phyloP scores from a whole-genome alignment of 1,284 basidiomycete species.

The Trametes versicolor region DNA sequence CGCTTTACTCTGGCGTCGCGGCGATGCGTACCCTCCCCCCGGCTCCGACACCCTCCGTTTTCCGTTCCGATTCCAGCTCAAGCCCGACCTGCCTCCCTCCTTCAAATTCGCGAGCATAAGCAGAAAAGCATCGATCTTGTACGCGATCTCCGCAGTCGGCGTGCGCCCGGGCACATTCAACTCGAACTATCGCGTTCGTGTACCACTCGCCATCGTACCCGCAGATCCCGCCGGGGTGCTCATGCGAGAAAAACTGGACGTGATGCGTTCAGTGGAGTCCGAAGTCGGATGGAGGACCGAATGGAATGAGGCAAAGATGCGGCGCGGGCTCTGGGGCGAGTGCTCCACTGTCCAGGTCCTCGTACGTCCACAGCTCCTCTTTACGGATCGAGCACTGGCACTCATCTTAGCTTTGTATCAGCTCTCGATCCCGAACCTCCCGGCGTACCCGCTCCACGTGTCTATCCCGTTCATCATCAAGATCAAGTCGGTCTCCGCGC shows the following conservation, averaged over 20 bases:
- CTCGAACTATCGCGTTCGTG: constrained; percentile 25
- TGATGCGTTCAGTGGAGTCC: constrained; percentile 19
- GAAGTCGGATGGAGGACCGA: constrained; percentile 22
- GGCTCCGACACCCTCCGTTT: constrained; percentile 34
- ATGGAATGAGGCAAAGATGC: constrained; percentile 26
- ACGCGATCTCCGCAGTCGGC: constrained; percentile 34
- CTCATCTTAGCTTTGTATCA: background rate
- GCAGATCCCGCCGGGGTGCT: constrained; percentile 25
- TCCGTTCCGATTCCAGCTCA: constrained; percentile 38
- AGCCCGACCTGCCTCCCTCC: constrained; percentile 35
- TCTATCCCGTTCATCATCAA: constrained; percentile 24
- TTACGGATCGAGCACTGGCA: too few species aligned
- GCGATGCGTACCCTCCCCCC: constrained; percentile 33
- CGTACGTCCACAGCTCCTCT: constrained; percentile 14
- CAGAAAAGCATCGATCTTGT: constrained; percentile 24
- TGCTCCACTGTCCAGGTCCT: constrained; percentile 32
- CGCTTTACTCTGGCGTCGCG: constrained; percentile 35
- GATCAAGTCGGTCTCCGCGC: constrained; percentile 23
- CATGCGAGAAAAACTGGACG: constrained; percentile 15
- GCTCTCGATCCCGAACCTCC: background rate
- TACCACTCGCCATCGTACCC: constrained; percentile 36
- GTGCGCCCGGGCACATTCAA: constrained; percentile 32
- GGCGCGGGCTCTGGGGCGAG: constrained; percentile 38
- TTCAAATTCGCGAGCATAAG: constrained; percentile 25
- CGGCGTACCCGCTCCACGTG: constrained; percentile 19